phyloP scores from a whole-genome alignment of 495 filamentous ascomycete genomes.

The Daldinia caldariorum region DNA sequence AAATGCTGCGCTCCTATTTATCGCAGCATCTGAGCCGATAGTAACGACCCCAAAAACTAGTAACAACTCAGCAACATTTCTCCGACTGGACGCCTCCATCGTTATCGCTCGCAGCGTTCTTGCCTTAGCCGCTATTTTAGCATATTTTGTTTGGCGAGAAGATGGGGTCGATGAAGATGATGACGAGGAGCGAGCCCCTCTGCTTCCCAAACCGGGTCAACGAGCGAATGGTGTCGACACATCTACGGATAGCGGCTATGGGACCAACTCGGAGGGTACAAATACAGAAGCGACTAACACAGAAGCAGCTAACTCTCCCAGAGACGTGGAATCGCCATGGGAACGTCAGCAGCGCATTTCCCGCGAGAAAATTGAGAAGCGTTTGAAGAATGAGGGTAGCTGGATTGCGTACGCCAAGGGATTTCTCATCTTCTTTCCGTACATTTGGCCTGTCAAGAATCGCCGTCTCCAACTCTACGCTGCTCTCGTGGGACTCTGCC shows the following conservation, averaged over 20 bases:
- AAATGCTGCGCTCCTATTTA: constrained; percentile 51
- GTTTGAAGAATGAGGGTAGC: constrained; percentile 68
- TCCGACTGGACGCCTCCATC: constrained; percentile 49
- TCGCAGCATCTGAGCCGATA: constrained; percentile 39
- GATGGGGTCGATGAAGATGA: constrained; percentile 48
- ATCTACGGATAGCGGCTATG: constrained; percentile 55
- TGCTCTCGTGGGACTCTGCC: constrained; percentile 66
- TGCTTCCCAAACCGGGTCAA: constrained; percentile 54
- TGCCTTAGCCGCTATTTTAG: constrained; percentile 42
- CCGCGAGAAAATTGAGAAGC: constrained; percentile 63
- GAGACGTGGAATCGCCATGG: constrained; percentile 59
- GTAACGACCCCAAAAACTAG: constrained; percentile 12
- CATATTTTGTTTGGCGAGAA: constrained; percentile 50
- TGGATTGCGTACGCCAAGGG: constrained; percentile 72
- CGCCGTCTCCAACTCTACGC: constrained; percentile 65
- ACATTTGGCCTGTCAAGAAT: constrained; percentile 70
- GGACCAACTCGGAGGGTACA: constrained; percentile 54
- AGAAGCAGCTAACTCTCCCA: constrained; percentile 49
- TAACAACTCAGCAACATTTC: constrained; percentile 33
- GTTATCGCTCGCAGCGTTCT: constrained; percentile 49
- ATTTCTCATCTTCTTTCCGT: constrained; percentile 70
- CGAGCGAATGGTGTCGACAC: constrained; percentile 34
- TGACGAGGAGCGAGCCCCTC: constrained; percentile 63
- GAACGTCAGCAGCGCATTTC: constrained; percentile 61
- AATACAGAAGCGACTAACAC: constrained; percentile 47